Base-by-base conservation (phyloP, 2,329 filamentous ascomycete species). In the Claviceps digitariae region DNA sequence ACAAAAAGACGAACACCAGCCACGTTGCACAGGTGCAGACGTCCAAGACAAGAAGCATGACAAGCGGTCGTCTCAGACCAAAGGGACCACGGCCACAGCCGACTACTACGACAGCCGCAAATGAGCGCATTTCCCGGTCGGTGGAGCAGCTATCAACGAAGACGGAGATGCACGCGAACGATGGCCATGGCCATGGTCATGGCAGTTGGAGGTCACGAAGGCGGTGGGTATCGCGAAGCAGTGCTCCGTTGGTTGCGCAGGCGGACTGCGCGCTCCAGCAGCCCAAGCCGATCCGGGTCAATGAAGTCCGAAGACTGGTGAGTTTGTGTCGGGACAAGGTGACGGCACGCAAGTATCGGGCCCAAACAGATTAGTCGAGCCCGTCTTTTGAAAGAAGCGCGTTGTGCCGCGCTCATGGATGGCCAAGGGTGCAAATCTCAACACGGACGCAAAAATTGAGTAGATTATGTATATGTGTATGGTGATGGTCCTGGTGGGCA, bases 211-310 rank as follows among this genome's bases (percentile, higher is more conserved):
- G 56, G 25, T 41, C 53, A 9, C 54, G 55, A 9, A 58, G 57
- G 43, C 57, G 59, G 10, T 56, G 54, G 47, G 52, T 60, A 17
- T 60, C 61, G 21, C 58, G 59, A 20, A 59, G 59, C 44, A 56
- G 55, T 13, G 55, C 53, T 1, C 55, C 60, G 2, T 51, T 66
- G 1, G 46, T 68, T 21, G 61, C 64, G 9, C 63, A 59, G 44
- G 60, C 55, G 13, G 54, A 57, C n/a, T 69, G 66, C 23, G 49
- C 54, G 1, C 56, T 69, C 17, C 60, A 67, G 47, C 63, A 67
- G 49, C 65, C 66, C 2, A 59, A 56, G 31, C 66, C 66, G 2
- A 55, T 68, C 5, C 58, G 62, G 52, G 62, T 58, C 4, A 61
- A 57, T 9, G 64, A 68, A 51, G 51, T 67, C 51, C 63, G 57